phyloP scores from a whole-genome alignment of 768 basidiomycete genomes.

The Pleurotus tuoliensis region DNA sequence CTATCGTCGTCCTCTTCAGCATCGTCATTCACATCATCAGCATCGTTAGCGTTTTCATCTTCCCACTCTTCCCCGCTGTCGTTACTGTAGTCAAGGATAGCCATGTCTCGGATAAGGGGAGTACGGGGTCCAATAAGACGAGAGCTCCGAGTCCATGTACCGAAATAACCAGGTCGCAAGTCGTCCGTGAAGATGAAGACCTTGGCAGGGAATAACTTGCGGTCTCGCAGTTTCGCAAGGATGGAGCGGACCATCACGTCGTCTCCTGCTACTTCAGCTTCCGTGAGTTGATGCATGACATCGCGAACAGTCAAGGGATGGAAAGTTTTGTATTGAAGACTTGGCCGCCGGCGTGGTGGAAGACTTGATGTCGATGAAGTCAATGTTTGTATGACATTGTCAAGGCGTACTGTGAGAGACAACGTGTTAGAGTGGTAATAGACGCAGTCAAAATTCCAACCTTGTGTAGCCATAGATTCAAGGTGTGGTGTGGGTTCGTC shows the following conservation, averaged over 20 bases:
- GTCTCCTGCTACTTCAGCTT: conserved; percentile 77
- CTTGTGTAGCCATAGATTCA: conserved; percentile 31
- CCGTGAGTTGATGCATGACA: conserved; percentile 60
- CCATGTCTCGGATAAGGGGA: conserved; percentile 76
- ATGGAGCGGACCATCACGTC: conserved; percentile 63
- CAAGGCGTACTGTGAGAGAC: conserved; percentile 32
- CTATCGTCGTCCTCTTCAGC: conserved; percentile 58
- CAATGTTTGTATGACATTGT: conserved; percentile 30
- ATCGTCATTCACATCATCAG: conserved; percentile 72
- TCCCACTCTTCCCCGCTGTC: conserved; percentile 98
- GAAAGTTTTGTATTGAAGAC: conserved; percentile 30
- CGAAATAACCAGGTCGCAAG: conserved; percentile 87
- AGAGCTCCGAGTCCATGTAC: conserved; percentile 89
- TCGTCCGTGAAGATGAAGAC: conserved; percentile 82
- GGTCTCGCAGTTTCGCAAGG: conserved; percentile 57
- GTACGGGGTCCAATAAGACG: conserved; percentile 74
- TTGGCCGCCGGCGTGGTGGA: conserved; percentile 13
- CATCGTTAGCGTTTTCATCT: conserved; percentile 77
- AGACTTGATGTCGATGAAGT: conserved; percentile 21
- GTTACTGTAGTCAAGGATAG: conserved; percentile 82
- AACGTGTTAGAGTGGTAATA: conserved; percentile 1
- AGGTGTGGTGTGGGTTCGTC: conserved; percentile 11
- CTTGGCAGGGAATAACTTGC: conserved; percentile 66
- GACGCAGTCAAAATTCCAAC: conserved; percentile 24
- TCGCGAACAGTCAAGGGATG: conserved; percentile 36